phyloP scores from a whole-genome alignment of 2,329 filamentous ascomycete genomes.

The Apiospora sp. region DNA sequence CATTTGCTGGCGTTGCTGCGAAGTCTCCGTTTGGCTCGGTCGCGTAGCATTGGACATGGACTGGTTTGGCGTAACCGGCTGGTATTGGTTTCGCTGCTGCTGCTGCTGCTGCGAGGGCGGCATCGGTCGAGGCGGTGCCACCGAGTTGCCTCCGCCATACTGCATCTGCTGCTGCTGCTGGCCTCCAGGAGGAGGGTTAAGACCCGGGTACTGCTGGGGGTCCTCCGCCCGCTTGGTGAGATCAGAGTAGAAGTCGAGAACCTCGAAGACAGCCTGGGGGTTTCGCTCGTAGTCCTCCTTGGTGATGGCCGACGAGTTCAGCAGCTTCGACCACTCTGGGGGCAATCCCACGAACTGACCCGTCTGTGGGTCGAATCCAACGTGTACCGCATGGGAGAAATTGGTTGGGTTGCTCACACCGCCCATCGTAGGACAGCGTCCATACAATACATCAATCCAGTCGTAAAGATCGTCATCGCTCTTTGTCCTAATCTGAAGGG shows the following conservation, averaged over 20 bases:
- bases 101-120: slow-evolving; percentile 57
- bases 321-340: slow-evolving; percentile 94
- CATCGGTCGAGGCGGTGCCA: slow-evolving; percentile 74
- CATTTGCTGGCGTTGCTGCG: slow-evolving; percentile 65
- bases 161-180: slow-evolving; percentile 62
- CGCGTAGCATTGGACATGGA: slow-evolving; percentile 50
- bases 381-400: slow-evolving; percentile 96
- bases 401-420: slow-evolving; percentile 98
- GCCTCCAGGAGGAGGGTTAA: slow-evolving; percentile 66
- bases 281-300: slow-evolving; percentile 99
- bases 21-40: slow-evolving; percentile 53
- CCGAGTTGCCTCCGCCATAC: slow-evolving; percentile 62
- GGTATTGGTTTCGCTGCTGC: slow-evolving; percentile 45
- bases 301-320: slow-evolving; percentile 96
- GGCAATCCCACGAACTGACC: slow-evolving; percentile 95
- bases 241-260: slow-evolving; percentile 85
- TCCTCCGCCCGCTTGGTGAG: slow-evolving; percentile 80
- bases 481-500: slow-evolving; percentile 92
- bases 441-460: slow-evolving; percentile 98
- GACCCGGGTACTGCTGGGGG: slow-evolving; percentile 71
- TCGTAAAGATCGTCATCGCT: slow-evolving; percentile 97
- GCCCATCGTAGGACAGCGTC: slow-evolving; percentile 95
- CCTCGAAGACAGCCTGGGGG: slow-evolving; percentile 83
- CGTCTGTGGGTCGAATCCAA: slow-evolving; percentile 94
- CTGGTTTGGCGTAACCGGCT: slow-evolving; percentile 47